Percentiles rank a stretch among this genome's conserved stretches.
These are phyloP conservation scores for Orbilia quercus DNA, from an alignment of 2,329 filamentous ascomycete genomes.

Conservation along the genomic window DNA sequence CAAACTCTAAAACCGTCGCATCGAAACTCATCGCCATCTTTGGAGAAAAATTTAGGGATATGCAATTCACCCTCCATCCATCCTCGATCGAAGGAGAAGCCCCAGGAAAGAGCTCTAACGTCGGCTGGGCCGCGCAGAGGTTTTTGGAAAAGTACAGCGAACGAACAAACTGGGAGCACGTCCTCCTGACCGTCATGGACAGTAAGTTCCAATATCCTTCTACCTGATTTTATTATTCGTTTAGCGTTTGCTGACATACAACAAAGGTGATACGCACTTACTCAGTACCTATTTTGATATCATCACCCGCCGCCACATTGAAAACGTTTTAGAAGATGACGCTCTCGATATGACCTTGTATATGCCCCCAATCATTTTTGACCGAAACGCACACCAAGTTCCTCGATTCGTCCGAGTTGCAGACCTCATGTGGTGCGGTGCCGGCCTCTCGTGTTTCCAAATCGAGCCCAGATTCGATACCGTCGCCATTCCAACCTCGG, in stretches of 20 bases:
- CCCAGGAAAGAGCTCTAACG: slow-evolving; percentile 79
- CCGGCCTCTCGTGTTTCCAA: slow-evolving; percentile 69
- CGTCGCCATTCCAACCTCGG: slow-evolving; percentile 77
- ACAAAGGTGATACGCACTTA: slow-evolving; percentile 75
- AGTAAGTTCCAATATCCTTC: slow-evolving; percentile 67
- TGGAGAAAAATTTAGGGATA: slow-evolving; percentile 73
- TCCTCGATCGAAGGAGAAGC: slow-evolving; percentile 74
- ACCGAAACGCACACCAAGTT: slow-evolving; percentile 76
- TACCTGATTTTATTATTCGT: slow-evolving; percentile 1
- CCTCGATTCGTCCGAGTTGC: slow-evolving; percentile 76
- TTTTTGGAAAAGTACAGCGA: slow-evolving; percentile 72
- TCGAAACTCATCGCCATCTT: slow-evolving; percentile 72
- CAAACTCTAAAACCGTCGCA: slow-evolving; percentile 72
- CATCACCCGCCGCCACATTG: slow-evolving; percentile 67
- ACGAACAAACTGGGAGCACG: slow-evolving; percentile 68
- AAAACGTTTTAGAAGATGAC: slow-evolving; percentile 72
- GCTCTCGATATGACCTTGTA: slow-evolving; percentile 74
- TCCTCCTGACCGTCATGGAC: slow-evolving; percentile 78
- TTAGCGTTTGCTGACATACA: slow-evolving; percentile 60
- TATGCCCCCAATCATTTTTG: slow-evolving; percentile 77
- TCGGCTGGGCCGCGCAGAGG: slow-evolving; percentile 76
- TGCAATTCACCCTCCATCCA: slow-evolving; percentile 76
- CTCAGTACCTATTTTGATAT: slow-evolving; percentile 75
- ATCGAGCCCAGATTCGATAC: slow-evolving; percentile 60
- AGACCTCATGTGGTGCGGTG: slow-evolving; percentile 77